Evolutionary conservation across 257 asterid species (phyloP).

Genomic region (Datura wrightii): DNA sequence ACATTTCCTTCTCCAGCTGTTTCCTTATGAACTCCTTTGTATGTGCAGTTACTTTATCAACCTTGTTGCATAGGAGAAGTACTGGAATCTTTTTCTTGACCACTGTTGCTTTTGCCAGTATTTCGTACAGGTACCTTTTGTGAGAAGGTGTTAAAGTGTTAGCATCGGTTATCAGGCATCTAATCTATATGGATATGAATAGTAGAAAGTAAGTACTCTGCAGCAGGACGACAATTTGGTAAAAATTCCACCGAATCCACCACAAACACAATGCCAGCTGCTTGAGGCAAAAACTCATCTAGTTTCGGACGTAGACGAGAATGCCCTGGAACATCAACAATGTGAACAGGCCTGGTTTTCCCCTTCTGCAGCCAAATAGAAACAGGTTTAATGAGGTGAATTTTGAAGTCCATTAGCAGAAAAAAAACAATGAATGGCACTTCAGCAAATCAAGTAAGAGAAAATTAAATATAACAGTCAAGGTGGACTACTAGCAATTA

Average conservation of each 20-base stretch:
- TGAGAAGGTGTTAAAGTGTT: slow-evolving; percentile 20
- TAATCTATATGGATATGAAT: not conserved
- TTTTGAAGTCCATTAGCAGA: not conserved
- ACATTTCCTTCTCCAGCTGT: slow-evolving; percentile 72
- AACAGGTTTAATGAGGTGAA: slow-evolving; percentile 26
- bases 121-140: slow-evolving; percentile 77
- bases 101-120: slow-evolving; percentile 69
- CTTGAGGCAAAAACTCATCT: slow-evolving; percentile 75
- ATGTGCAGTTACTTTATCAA: slow-evolving; percentile 86
- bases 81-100: slow-evolving; percentile 75
- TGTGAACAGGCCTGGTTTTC: slow-evolving; percentile 64
- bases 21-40: slow-evolving; percentile 78
- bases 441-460: not conserved
- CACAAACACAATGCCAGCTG: slow-evolving; percentile 70
- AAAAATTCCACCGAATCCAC: slow-evolving; percentile 85
- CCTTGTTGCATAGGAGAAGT: slow-evolving; percentile 83
- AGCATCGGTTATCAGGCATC: slow-evolving; percentile 1
- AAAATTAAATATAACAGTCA: not conserved
- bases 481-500: not conserved
- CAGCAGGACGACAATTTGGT: slow-evolving; percentile 71
- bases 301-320: slow-evolving; percentile 73
- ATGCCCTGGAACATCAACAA: slow-evolving; percentile 91
- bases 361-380: slow-evolving; percentile 57
- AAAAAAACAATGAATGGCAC: not conserved
- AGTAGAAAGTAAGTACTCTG: slow-evolving; percentile 57